Evolutionary conservation across 164 flowering plant species (phyloP).

Genomic region (Aristolochia fimbriata): DNA sequence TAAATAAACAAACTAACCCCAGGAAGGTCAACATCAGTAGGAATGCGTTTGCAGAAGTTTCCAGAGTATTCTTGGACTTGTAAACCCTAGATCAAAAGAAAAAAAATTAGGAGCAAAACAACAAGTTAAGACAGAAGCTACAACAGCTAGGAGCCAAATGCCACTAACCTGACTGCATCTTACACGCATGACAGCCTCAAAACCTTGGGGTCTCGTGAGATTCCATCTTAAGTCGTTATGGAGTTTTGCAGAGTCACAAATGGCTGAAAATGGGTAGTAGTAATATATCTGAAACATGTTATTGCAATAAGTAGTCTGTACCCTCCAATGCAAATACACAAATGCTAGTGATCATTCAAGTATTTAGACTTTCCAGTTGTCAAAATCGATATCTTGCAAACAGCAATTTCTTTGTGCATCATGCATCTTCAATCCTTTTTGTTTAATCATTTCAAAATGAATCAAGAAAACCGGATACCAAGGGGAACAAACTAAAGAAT

Average conservation of each 20-base stretch:
- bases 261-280: conserved; percentile 85
- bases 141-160: background rate
- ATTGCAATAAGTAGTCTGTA: no score
- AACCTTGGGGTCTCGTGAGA: conserved; percentile 93
- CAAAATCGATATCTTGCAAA: no score
- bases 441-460: no score
- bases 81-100: conserved; percentile 51
- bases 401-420: no score
- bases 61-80: conserved; percentile 97
- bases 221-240: conserved; percentile 99
- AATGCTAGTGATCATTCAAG: no score
- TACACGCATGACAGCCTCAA: conserved; percentile 99
- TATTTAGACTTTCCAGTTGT: no score
- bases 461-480: no score
- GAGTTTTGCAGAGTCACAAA: conserved; percentile 89
- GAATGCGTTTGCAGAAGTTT: conserved; percentile 92
- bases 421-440: no score
- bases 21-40: conserved; percentile 96
- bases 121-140: background rate
- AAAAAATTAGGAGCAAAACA: background rate
- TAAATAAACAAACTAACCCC: conserved; percentile 44
- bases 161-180: conserved; percentile 87
- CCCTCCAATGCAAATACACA: no score
- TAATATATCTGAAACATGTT: conserved; percentile 61
- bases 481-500: no score